Conservation (phyloP, 805 yeast genomes). For the Lipomyces chichibuensis region DNA sequence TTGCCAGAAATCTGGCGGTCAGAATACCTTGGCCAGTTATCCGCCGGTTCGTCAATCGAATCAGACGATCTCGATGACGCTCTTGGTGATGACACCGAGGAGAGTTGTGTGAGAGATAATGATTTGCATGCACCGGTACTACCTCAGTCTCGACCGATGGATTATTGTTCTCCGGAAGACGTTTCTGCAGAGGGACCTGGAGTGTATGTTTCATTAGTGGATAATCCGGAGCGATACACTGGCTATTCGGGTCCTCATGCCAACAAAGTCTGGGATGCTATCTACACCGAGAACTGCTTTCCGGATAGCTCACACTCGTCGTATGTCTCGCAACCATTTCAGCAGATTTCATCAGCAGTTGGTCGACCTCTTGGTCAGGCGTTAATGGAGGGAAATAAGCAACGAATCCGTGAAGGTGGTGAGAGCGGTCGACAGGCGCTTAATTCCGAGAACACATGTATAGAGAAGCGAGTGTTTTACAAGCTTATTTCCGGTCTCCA, state of each 20-base stretch:
- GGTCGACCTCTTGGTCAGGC: constrained; percentile 33
- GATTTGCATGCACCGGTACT: constrained; percentile 56
- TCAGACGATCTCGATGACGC: constrained; percentile 46
- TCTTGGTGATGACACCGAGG: constrained; percentile 43
- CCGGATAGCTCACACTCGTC: constrained; percentile 41
- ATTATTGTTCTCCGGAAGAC: constrained; percentile 51
- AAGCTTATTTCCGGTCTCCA: constrained; percentile 91
- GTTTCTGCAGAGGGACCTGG: constrained; percentile 43
- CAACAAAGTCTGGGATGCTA: constrained; percentile 87
- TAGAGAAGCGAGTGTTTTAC: constrained; percentile 87
- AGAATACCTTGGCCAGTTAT: constrained; percentile 61
- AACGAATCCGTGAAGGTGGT: constrained; percentile 40
- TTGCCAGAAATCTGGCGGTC: constrained; percentile 76
- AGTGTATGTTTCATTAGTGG: constrained; percentile 80
- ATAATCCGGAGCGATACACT: constrained; percentile 94
- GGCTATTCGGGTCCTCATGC: constrained; percentile 95
- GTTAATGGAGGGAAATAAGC: constrained; percentile 34
- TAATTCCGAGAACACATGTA: constrained; percentile 60
- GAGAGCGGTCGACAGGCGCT: constrained; percentile 40
- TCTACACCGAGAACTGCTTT: constrained; percentile 90
- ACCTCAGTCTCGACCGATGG: constrained; percentile 65
- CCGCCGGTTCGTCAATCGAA: constrained; percentile 40
- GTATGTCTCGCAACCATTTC: not conserved
- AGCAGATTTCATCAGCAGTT: constrained; percentile 1
- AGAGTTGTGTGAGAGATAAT: constrained; percentile 39